Base-by-base conservation (phyloP, 169 alveolate genomes). In the Plasmodium reichenowi region DNA sequence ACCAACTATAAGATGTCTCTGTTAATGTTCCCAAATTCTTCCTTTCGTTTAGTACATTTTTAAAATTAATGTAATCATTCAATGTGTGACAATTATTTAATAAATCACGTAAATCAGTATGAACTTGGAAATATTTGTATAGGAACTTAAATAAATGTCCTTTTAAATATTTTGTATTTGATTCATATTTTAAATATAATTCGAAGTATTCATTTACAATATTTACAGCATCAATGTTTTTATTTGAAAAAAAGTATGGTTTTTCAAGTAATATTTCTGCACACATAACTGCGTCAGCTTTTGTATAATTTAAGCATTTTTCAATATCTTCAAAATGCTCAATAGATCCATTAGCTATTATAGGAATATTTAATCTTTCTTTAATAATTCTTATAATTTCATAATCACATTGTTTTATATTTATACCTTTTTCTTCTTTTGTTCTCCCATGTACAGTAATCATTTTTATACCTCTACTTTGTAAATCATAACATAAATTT, bases 271-370 rank as follows among this genome's bases (percentile, higher is more conserved):
- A 93, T 17, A 96, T 96, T 88, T 97, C 99, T 29, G 98, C 96
- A 56, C 96, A 88, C 99, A 97, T 97, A 38, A 96, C 98, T 52
- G 98, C 98, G 89, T 96, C 95, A 15, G 96, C 96, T 88, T 97
- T 97, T 8, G 99, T 97, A 88, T 95, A 95, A 60, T 96, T 96
- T 48, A 97, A 85, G 60, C 98, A 96, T 71, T 93, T 94, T 62
- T 89, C 75, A 22, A 95, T 94, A 89, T 97, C 99, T 54, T 95
- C 97, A 76, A 91, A 96, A 20, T 89, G 67, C 48, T 91, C 96
- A 50, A 97, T 95, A 15, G 98, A 98, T n/a, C 99, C 99, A 93
- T 97, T 97, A 45, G 99, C 98, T 67, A 97, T 95, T 60, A 97
- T 96, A 15, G 99, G 99, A 58, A 97, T 96, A 29, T 89, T 87